Evolutionary conservation across 2,329 filamentous ascomycete genomes (phyloP), one percentile per base, ranked within the genome.

Genomic region (Passalora sequoiae): DNA sequence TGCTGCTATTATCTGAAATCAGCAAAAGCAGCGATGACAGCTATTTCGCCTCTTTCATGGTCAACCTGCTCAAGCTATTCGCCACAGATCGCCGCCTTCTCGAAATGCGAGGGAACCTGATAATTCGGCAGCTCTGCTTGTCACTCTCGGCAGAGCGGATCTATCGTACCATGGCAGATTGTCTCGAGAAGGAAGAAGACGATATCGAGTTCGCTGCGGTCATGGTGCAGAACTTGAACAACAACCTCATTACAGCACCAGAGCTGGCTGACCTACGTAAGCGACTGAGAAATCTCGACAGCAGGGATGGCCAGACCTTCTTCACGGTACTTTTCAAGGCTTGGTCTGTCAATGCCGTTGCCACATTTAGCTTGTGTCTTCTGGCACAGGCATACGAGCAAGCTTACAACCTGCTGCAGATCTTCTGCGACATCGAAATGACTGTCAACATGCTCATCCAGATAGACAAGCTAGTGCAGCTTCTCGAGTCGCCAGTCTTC

Each of bases 181-280:
- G 92, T 56, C 85, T 98, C 7, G 92, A 97, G 65, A 94, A 89
- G 61, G 92, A 98, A 65, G 92, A 97, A 54, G 71, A 76, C 68
- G 92, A 98, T 62, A 81, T 98, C 30, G 94, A 98, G 64, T 98
- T 98, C 66, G 91, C 92, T 12, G 96, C 91, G 62, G 97, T 98
- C 58, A 98, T 98, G 92, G 89, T 98, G 21, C 92, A 98, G 65
- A 97, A 97, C 59, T 75, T 98, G 40, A 98, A 98, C 70, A 98
- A 98, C 66, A 98, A 98, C 59, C 81, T 98, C 42, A 96, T 98
- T 54, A 98, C 94, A 1, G 92, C 94, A 0, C 92, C 94, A 1
- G 89, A 98, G 66, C 73, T 98, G 21, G 81, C 87, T 1, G 94
- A 97, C 56, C 74, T 98, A 50, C 81, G 92, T 33, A 96, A 95